Evolutionary conservation across 129 eudicot genomes (phyloP).

Genomic region (Kitagawia praeruptora): DNA sequence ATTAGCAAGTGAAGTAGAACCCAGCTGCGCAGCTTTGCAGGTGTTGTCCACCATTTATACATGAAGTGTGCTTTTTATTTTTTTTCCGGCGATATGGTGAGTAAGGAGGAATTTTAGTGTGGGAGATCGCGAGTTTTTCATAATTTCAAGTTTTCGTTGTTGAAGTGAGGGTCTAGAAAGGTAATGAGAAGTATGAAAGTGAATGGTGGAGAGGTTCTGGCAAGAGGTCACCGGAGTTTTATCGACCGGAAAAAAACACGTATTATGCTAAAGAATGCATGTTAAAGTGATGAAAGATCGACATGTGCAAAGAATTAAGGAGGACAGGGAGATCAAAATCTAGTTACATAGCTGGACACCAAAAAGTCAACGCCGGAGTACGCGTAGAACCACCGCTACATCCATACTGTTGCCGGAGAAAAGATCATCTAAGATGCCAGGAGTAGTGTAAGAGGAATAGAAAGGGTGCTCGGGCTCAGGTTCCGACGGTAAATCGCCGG

Average conservation of each 20-base stretch:
- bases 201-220: conserved; percentile 16
- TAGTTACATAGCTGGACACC: not conserved
- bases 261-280: no score
- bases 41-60: no score
- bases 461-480: no score
- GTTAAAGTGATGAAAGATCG: no score
- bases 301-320: no score
- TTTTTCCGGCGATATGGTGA: conserved; percentile 21
- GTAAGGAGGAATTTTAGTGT: conserved; percentile 20
- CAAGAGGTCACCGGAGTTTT: conserved; percentile 21
- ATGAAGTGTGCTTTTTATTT: no score
- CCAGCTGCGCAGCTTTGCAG: no score
- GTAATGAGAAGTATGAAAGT: conserved; percentile 53
- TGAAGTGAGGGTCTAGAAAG: conserved; percentile 70
- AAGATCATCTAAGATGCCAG: no score
- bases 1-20: no score
- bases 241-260: conserved; percentile 3
- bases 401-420: not conserved
- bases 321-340: no score
- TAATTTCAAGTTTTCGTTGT: conserved; percentile 50
- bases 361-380: conserved; percentile 3
- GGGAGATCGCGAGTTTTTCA: conserved; percentile 54
- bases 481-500: no score
- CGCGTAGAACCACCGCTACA: not conserved
- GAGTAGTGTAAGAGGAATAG: no score